These are phyloP conservation scores for Phytophthora kernoviae DNA, from an alignment of 352 stramenopile genomes.

Conservation along the genomic window DNA sequence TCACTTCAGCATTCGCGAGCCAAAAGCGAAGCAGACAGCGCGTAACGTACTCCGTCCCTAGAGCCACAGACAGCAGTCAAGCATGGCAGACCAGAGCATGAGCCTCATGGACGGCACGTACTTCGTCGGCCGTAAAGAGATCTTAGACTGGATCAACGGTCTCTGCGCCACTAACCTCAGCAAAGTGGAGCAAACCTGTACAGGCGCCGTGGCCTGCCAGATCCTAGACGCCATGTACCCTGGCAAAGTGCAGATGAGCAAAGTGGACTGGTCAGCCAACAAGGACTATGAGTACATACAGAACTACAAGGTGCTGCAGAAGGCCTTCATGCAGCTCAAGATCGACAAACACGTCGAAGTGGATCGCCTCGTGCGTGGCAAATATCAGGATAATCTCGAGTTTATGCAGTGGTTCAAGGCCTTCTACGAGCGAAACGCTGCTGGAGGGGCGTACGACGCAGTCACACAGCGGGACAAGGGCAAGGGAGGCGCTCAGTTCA, in stretches of 20 bases:
- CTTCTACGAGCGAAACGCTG: slow-evolving; percentile 92
- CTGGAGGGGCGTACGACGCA: slow-evolving; percentile 93
- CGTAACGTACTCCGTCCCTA: too few relatives aligned
- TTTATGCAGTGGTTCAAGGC: slow-evolving; percentile 99
- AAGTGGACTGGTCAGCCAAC: slow-evolving; percentile 98
- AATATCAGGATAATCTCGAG: slow-evolving; percentile 99
- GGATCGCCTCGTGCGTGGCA: slow-evolving; percentile 97
- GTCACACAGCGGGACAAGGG: slow-evolving; percentile 91
- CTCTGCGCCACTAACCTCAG: slow-evolving; percentile 92
- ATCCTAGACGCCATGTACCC: slow-evolving; percentile 96
- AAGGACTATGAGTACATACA: slow-evolving; percentile 98
- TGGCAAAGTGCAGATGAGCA: slow-evolving; percentile 95
- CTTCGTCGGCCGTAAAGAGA: slow-evolving; percentile 96
- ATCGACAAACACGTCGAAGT: slow-evolving; percentile 98
- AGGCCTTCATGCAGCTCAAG: slow-evolving; percentile 95
- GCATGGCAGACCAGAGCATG: slow-evolving; percentile 88
- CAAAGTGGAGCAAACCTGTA: slow-evolving; percentile 98
- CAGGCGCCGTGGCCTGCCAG: slow-evolving; percentile 97
- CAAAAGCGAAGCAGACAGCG: too few relatives aligned
- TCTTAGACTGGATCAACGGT: slow-evolving; percentile 99
- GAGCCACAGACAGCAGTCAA: neutral
- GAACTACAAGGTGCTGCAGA: slow-evolving; percentile 99
- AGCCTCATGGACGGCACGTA: slow-evolving; percentile 97
- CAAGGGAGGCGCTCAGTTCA: slow-evolving; percentile 91
- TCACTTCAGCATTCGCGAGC: slow-evolving; percentile 21